phyloP scores from a whole-genome alignment of 129 eudicot species.

The Chrysanthemum seticuspe region DNA sequence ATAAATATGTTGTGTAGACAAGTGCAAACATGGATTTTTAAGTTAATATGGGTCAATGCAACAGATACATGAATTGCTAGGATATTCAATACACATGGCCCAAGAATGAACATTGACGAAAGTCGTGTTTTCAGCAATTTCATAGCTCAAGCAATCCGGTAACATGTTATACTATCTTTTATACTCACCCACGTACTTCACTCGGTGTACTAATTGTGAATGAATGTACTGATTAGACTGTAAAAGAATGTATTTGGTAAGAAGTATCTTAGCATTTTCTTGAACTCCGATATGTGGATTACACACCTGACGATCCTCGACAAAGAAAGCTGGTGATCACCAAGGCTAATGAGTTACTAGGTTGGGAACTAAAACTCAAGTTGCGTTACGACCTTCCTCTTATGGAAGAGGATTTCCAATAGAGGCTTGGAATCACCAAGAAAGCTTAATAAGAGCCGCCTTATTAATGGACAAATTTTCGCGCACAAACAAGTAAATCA shows the following conservation, averaged over 20 bases:
- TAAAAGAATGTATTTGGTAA: conserved; percentile 41
- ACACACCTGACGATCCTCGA: conserved; percentile 87
- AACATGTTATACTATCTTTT: not conserved
- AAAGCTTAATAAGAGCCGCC: not conserved
- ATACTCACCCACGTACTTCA: not conserved
- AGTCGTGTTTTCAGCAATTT: conserved; percentile 80
- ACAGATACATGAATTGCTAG: conserved; percentile 83
- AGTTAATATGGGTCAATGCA: not conserved
- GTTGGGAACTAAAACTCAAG: conserved; percentile 78
- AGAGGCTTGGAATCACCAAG: conserved; percentile 57
- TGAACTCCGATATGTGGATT: conserved; percentile 51
- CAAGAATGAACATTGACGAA: conserved; percentile 85
- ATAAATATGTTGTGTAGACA: not conserved
- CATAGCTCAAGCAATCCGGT: conserved; percentile 89
- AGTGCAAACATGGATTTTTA: not conserved
- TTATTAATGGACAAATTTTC: not conserved
- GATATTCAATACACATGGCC: conserved; percentile 84
- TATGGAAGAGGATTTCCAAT: conserved; percentile 73
- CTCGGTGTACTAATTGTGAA: conserved; percentile 18
- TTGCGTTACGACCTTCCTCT: conserved; percentile 77
- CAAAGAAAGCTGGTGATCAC: not conserved
- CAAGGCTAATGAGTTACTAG: conserved; percentile 34
- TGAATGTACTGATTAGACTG: conserved; percentile 67
- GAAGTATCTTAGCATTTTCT: not conserved
- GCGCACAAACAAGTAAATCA: not conserved